Percentiles rank a stretch among this genome's conserved stretches.
These are phyloP conservation scores for Citrus cavaleriei DNA, from an alignment of 345 rosid species.

Conservation along the genomic window DNA sequence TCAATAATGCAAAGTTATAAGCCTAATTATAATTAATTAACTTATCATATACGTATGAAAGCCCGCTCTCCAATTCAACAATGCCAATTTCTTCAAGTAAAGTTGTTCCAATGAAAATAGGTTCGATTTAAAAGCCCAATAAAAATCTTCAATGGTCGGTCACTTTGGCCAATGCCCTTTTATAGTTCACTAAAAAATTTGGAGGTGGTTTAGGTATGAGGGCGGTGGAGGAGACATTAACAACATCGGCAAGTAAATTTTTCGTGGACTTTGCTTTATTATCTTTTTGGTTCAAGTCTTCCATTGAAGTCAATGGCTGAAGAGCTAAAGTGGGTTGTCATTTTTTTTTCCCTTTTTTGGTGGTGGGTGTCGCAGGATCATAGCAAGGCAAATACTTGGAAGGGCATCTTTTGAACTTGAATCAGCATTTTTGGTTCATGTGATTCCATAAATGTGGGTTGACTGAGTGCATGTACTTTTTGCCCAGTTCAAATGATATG, in stretches of 20 bases:
- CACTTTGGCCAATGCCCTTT: neutral
- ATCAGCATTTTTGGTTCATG: neutral
- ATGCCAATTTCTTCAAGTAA: neutral
- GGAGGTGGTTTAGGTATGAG: conserved; percentile 31
- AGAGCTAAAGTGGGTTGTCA: neutral
- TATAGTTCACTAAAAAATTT: neutral
- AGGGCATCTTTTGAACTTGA: too few species aligned
- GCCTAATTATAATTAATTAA: conserved; percentile 13
- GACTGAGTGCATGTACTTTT: neutral
- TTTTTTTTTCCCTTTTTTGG: neutral
- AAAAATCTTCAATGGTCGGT: neutral
- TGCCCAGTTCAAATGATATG: neutral
- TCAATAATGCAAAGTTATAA: neutral
- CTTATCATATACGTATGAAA: conserved; percentile 10
- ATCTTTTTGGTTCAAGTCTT: conserved; percentile 9
- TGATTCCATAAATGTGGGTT: neutral
- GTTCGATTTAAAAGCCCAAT: neutral
- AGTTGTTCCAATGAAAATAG: conserved; percentile 11
- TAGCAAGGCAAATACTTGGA: too few species aligned
- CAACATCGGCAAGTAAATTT: neutral
- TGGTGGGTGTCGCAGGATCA: neutral
- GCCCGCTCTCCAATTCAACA: neutral
- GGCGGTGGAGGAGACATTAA: conserved; percentile 3
- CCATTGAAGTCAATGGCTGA: conserved; percentile 10
- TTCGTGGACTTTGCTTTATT: conserved; percentile 15